Evolutionary conservation across 2,329 filamentous ascomycete genomes (phyloP), one percentile per base, ranked within the genome.

Genomic region (Alternaria dauci): DNA sequence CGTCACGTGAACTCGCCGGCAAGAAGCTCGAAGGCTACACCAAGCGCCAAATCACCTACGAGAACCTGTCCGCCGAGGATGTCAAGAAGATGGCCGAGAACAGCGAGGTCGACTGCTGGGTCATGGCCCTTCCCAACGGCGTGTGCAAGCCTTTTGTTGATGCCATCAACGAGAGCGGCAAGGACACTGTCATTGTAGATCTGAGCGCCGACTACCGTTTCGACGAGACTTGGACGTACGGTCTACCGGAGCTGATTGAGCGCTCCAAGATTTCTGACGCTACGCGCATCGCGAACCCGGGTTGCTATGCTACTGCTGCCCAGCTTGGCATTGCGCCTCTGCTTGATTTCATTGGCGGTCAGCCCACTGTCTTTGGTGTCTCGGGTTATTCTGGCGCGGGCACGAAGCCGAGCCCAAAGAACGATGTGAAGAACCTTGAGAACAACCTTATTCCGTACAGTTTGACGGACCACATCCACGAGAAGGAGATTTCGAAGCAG

Each of bases 131-230:
- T 30, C 95, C 94, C 44, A 99, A 98, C 75, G 92, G 92, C 62
- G 93, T 97, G 51, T 97, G 93, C 87, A 91, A 93, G 81, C 94
- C 95, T 0, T 99, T 91, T 70, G 91, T 98, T 9, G 92, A 98
- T 66, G 94, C 94, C 8, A 87, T 98, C 54, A 87, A 94, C 70
- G 86, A 90, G 73, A 87, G 86, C 32, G 88, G 88, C 59, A 82
- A 82, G 52, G 86, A 86, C 63, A 93, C 91, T 70, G 83, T 98
- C 41, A 91, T 98, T 68, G 86, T 99, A 46, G 95, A 99, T 78
- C 86, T 99, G 36, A 97, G 93, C n/a, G 95, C 95, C 61, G 95
- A 99, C 81, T 96, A 97, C 81, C 89, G 94, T 52, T 98, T 97
- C 78, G 91, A 96, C 75, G 82, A 85, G 58, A 84, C 85, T 25